phyloP scores from a whole-genome alignment of 257 asterid species.

The Solanum etuberosum region DNA sequence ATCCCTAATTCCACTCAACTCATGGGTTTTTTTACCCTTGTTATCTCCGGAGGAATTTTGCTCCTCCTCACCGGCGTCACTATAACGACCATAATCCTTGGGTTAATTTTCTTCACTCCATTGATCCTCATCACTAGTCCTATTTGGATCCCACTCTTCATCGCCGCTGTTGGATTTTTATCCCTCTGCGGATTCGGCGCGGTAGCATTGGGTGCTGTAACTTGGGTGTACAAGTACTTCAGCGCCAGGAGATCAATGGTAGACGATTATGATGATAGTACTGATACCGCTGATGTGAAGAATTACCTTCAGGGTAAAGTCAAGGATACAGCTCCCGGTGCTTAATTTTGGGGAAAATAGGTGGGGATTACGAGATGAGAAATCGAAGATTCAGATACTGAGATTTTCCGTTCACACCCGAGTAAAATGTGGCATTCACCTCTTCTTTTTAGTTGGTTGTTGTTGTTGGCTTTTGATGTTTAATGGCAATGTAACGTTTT shows the following conservation, averaged over 20 bases:
- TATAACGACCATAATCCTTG: slow-evolving; percentile 47
- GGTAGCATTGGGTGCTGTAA: slow-evolving; percentile 1
- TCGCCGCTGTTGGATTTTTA: slow-evolving; percentile 32
- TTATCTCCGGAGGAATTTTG: slow-evolving; percentile 62
- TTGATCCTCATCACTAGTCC: slow-evolving; percentile 71
- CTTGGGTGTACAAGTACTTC: slow-evolving; percentile 26
- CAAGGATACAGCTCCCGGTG: slow-evolving; percentile 88
- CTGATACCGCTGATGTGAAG: slow-evolving; percentile 62
- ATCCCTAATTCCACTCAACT: slow-evolving; percentile 60
- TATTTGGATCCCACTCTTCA: slow-evolving; percentile 60
- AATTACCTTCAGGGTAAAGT: slow-evolving; percentile 54
- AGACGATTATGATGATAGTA: slow-evolving; percentile 28
- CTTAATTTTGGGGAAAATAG: slow-evolving; percentile 11
- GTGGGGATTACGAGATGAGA: neutral
- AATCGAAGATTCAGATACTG: neutral
- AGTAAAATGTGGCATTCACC: neutral
- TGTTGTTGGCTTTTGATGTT: neutral
- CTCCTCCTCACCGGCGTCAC: slow-evolving; percentile 77
- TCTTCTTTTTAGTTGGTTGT: neutral
- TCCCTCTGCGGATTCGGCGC: slow-evolving; percentile 33
- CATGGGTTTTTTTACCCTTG: slow-evolving; percentile 53
- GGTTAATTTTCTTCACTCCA: slow-evolving; percentile 52
- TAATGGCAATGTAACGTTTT: neutral
- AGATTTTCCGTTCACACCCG: neutral
- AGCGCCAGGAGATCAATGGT: slow-evolving; percentile 38